Evolutionary conservation across 306 rosid species (phyloP).

Genomic region (Oemleria cerasiformis): DNA sequence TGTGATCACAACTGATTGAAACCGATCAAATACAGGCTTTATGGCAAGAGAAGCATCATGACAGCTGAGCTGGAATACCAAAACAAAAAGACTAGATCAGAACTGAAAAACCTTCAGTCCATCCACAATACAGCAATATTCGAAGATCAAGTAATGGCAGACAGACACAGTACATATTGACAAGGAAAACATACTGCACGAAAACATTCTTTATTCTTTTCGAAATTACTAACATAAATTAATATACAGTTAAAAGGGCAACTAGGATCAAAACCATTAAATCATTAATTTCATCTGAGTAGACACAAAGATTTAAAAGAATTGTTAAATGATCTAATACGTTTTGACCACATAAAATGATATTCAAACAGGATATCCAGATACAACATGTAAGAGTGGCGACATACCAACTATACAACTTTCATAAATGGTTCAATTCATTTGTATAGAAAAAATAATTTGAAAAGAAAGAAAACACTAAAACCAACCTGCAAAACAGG

Average conservation of each 20-base stretch:
- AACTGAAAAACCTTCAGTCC: background rate
- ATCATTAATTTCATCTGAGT: background rate
- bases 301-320: background rate
- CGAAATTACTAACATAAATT: background rate
- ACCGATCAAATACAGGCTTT: conserved; percentile 90
- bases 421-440: background rate
- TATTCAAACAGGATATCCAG: background rate
- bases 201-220: background rate
- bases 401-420: background rate
- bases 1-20: conserved; percentile 92
- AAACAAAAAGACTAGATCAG: conserved; percentile 21
- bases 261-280: background rate
- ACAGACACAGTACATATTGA: background rate
- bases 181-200: background rate
- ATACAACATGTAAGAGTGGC: background rate
- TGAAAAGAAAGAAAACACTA: background rate
- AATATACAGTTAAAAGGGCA: background rate
- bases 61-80: conserved; percentile 80
- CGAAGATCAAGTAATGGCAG: conserved; percentile 5
- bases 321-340: background rate
- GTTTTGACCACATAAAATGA: background rate
- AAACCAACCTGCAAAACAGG: conserved; percentile 85
- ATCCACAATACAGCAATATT: background rate
- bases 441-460: background rate
- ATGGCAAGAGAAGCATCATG: conserved; percentile 98